phyloP scores from a whole-genome alignment of 768 basidiomycete species.

The Russula sp. region DNA sequence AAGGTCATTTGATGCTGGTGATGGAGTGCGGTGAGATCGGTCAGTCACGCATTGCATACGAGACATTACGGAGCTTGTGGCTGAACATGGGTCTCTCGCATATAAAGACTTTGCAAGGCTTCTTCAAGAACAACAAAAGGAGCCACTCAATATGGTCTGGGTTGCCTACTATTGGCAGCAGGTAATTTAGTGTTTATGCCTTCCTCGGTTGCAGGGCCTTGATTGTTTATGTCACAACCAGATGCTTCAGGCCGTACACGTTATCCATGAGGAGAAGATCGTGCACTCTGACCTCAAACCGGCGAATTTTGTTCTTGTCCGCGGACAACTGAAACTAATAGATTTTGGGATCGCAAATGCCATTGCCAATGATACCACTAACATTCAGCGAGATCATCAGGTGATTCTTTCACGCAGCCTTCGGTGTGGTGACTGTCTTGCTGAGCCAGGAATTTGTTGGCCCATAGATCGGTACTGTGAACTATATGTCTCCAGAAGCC shows the following conservation, averaged over 20 bases:
- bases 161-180: slow-evolving; percentile 97
- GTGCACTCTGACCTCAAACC: slow-evolving; percentile 98
- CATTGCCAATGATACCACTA: slow-evolving; percentile 97
- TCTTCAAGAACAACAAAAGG: slow-evolving; percentile 78
- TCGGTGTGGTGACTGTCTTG: neutral
- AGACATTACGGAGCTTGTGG: neutral
- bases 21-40: slow-evolving; percentile 95
- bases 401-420: slow-evolving; percentile 40
- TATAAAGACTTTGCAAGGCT: slow-evolving; percentile 70
- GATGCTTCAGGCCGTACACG: slow-evolving; percentile 99
- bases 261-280: slow-evolving; percentile 97
- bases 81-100: slow-evolving; percentile 11
- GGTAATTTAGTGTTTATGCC: slow-evolving; percentile 44
- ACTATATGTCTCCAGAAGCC: slow-evolving; percentile 99
- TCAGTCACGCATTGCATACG: slow-evolving; percentile 29
- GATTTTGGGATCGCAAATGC: slow-evolving; percentile 99
- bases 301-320: slow-evolving; percentile 96
- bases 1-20: slow-evolving; percentile 75
- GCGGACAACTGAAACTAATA: slow-evolving; percentile 93
- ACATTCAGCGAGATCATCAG: slow-evolving; percentile 95
- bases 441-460: slow-evolving; percentile 5
- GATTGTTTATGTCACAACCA: slow-evolving; percentile 36
- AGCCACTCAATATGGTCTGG: slow-evolving; percentile 89
- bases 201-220: neutral
- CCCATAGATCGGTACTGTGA: slow-evolving; percentile 86